phyloP scores from a whole-genome alignment of 306 rosid species.

The Ormosia semicastrata region DNA sequence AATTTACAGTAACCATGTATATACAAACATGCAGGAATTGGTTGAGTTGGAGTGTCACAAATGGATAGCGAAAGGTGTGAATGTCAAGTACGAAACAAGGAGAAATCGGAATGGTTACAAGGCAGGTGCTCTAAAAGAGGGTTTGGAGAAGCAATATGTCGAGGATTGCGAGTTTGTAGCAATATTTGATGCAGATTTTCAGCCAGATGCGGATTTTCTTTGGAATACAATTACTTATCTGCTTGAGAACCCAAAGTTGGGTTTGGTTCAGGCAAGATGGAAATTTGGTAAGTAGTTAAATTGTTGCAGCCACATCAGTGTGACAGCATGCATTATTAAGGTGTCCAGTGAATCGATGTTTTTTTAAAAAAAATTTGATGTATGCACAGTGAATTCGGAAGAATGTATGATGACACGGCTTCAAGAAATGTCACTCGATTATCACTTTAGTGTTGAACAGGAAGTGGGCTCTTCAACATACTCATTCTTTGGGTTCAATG shows the following conservation, averaged over 20 bases:
- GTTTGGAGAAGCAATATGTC: slow-evolving; percentile 49
- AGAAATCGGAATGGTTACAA: slow-evolving; percentile 57
- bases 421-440: slow-evolving; percentile 63
- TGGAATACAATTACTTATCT: slow-evolving; percentile 54
- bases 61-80: slow-evolving; percentile 53
- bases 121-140: slow-evolving; percentile 63
- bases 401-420: slow-evolving; percentile 59
- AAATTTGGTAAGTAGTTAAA: slow-evolving; percentile 45
- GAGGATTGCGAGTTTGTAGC: slow-evolving; percentile 53
- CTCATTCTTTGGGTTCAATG: slow-evolving; percentile 66
- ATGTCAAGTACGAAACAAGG: slow-evolving; percentile 56
- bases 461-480: slow-evolving; percentile 62
- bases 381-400: slow-evolving; percentile 47
- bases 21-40: slow-evolving; percentile 46
- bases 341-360: slow-evolving; percentile 12
- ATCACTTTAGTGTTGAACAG: slow-evolving; percentile 61
- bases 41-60: slow-evolving; percentile 46
- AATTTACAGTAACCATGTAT: slow-evolving; percentile 10
- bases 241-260: slow-evolving; percentile 53
- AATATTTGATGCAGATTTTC: slow-evolving; percentile 65
- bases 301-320: slow-evolving; percentile 24
- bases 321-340: slow-evolving; percentile 3
- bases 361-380: neutral
- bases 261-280: slow-evolving; percentile 66
- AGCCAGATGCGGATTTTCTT: slow-evolving; percentile 57